Percentiles rank a stretch among this genome's conserved stretches.
These are phyloP conservation scores for Aspergillus ellipticus DNA, from an alignment of 495 filamentous ascomycete species.

Conservation along the genomic window DNA sequence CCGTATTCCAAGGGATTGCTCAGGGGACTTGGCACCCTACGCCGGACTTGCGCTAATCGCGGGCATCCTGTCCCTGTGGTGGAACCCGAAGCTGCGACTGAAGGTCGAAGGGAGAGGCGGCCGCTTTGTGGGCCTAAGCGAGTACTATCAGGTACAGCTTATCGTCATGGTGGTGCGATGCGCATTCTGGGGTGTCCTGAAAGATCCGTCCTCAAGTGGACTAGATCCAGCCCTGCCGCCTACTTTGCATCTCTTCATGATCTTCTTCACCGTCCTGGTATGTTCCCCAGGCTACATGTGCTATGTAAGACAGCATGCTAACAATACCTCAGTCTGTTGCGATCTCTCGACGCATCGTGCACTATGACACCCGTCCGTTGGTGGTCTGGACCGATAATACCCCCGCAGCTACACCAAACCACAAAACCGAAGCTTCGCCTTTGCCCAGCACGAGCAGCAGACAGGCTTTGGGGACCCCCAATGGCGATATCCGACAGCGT, in stretches of 20 bases:
- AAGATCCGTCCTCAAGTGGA: constrained; percentile 42
- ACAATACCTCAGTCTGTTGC: constrained; percentile 28
- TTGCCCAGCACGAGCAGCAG: constrained; percentile 12
- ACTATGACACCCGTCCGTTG: constrained; percentile 50
- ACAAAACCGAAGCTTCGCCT: constrained; percentile 26
- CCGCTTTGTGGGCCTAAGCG: constrained; percentile 59
- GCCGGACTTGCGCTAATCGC: constrained; percentile 47
- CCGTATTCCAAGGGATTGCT: constrained; percentile 25
- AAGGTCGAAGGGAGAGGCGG: constrained; percentile 59
- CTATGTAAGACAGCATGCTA: constrained; percentile 1
- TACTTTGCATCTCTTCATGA: constrained; percentile 55
- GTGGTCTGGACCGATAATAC: constrained; percentile 50
- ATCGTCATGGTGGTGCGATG: constrained; percentile 57
- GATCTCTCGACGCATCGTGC: constrained; percentile 48
- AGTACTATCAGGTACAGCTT: constrained; percentile 68
- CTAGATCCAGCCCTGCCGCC: constrained; percentile 37
- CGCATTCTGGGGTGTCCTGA: constrained; percentile 48
- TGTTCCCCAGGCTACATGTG: constrained; percentile 22
- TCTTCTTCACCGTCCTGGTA: constrained; percentile 53
- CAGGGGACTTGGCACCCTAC: constrained; percentile 30
- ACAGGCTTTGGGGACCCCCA: constrained; percentile 17
- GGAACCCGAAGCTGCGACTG: constrained; percentile 69
- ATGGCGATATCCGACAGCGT: constrained; percentile 16
- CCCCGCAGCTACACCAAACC: constrained; percentile 30
- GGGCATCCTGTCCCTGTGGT: constrained; percentile 62